Base-by-base conservation (phyloP, 148 eudicot genomes). In the Arbutus unedo region DNA sequence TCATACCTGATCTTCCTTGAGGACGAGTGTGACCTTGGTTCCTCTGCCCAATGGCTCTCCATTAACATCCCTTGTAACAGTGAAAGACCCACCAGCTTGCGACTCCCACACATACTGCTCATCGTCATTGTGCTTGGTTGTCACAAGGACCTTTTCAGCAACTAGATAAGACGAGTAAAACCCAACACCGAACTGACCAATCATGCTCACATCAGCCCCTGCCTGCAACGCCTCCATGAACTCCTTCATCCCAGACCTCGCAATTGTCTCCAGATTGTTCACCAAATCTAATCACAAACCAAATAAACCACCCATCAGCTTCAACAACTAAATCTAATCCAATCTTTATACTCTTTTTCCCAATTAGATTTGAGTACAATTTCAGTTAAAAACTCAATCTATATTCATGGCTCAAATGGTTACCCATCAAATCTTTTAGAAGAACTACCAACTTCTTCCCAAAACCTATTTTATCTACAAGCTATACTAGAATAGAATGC, bases 201-300 rank as follows among this genome's bases (percentile, higher is more conserved):
- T 76, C 79, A 76, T 76, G 79, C 79, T 76, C 11, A 76, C 79
- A 25, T 76, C 79, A 31, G 79, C 79, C 79, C 79, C 79, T 2
- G 79, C 79, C 43, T 76, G 79, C 79, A 76, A 50, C 3, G 79
- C 79, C 60, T 74, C 78, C 78, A 74, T 74, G 78, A 76, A 76
- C 48, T 50, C 79, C 79, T 76, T 76, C 18, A 59, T 76, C 79
- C 59, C 59, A 0, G 79, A 76, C 79, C 79, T 76, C 15, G 79
- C 79, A 0, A 76, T 76, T 51, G 60, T 76, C 79, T 59, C 79
- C 79, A 76, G 21, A 76, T 76, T 76, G 79, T 76, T 76, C 79
- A 76, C 79, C 60, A 76, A 50, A 76, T 76, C 79, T 51, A 25
- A 51, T 49, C 38, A 50, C 15, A n/a, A 49, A 50, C 51, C 2